Percentiles rank a stretch among this genome's conserved stretches.
Conservation (phyloP, 345 rosid genomes). For the Syzygium grande region DNA sequence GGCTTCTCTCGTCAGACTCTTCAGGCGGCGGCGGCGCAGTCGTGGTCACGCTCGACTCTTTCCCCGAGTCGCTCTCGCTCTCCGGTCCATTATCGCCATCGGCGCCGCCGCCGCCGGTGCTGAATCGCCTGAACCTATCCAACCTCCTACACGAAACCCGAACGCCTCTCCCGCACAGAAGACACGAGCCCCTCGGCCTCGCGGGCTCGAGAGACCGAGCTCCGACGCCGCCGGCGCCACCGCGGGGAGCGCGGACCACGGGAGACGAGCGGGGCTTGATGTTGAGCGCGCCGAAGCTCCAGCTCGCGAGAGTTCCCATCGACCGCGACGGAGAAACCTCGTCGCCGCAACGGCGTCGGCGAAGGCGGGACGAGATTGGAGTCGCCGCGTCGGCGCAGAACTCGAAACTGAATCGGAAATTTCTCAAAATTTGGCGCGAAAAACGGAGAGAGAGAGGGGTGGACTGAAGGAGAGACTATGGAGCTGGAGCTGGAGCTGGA, state of each 20-base stretch:
- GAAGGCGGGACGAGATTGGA: not conserved
- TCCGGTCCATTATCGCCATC: constrained; percentile 10
- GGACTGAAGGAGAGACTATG: not conserved
- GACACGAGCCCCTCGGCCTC: constrained; percentile 12
- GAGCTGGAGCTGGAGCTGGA: not conserved
- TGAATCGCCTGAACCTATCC: constrained; percentile 25
- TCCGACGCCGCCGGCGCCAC: constrained; percentile 1
- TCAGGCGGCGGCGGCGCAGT: constrained; percentile 24
- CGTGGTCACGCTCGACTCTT: constrained; percentile 33
- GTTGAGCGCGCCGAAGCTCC: constrained; percentile 29
- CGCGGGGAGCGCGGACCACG: not conserved
- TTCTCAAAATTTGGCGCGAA: not conserved
- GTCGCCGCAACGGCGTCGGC: not conserved
- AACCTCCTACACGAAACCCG: constrained; percentile 8
- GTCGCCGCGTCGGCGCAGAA: not conserved
- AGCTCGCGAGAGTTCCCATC: constrained; percentile 69
- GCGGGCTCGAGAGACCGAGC: constrained; percentile 6
- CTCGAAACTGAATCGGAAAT: not conserved
- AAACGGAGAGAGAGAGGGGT: not conserved
- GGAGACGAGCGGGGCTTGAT: constrained; percentile 23
- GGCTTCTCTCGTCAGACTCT: constrained; percentile 19
- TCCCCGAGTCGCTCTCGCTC: constrained; percentile 4
- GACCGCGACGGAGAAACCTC: not conserved
- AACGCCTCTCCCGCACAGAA: constrained; percentile 8
- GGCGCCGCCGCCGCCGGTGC: not conserved